Evolutionary conservation across 2,329 filamentous ascomycete genomes (phyloP), one percentile per base, ranked within the genome.

Genomic region (Fusarium fracticaudum): DNA sequence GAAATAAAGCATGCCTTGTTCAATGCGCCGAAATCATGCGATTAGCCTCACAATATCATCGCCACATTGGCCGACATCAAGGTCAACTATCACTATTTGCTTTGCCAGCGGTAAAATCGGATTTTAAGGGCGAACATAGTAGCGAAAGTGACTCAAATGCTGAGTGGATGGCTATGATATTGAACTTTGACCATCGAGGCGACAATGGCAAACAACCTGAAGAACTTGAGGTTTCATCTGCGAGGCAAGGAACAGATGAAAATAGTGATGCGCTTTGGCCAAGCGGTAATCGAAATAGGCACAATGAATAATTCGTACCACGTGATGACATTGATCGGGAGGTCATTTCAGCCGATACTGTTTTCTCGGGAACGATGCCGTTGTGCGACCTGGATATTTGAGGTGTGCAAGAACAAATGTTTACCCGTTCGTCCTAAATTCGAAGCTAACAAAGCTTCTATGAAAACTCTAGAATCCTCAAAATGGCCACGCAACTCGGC

Each of bases 401-500:
- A 6, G 12, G 6, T 38, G 6, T 2, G 3, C n/a, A 2, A 11
- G 13, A 15, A 1, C 26, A 1, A 3, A 14, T 3, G 22, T 29
- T 9, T 31, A 31, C 47, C 29, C 10, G 7, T 3, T 0, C n/a
- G 29, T n/a, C 0, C 3, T 31, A 31, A 5, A n/a, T 9, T 12
- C 29, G 22, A 13, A 22, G 9, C 20, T n/a, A 50, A n/a, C 5
- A 3, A 1, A n/a, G 22, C 29, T 50, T 33, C 20, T 13, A 0
- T 6, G 3, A 37, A 37, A 12, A 20, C 1, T 11, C 10, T 3
- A 22, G 33, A 3, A 37, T 18, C 4, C 12, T 35, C 2, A 20
- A 8, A 37, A 2, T 10, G n/a, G 8, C 12, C 5, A 8, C 0
- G 8, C 4, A 53, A 0, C 20, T 6, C n/a, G 20, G 22, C 15